Conservation (phyloP, 805 yeast genomes). For the Kodamaea fukazawae region DNA sequence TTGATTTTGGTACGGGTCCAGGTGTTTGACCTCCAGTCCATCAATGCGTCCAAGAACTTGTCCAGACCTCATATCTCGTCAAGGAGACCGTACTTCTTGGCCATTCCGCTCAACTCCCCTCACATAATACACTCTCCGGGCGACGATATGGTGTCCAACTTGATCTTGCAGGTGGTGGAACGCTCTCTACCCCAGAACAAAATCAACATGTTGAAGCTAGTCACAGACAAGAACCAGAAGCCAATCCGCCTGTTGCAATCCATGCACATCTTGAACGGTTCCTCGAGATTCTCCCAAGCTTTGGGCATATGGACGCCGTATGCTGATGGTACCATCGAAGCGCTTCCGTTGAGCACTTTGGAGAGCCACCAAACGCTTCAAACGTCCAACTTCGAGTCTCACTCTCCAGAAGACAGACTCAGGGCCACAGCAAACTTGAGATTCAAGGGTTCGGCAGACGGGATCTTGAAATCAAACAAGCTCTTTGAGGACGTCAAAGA, state of each 20-base stretch:
- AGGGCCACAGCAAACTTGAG: constrained; percentile 49
- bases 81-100: constrained; percentile 61
- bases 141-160: constrained; percentile 41
- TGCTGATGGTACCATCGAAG: constrained; percentile 65
- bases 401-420: constrained; percentile 19
- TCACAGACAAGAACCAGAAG: constrained; percentile 35
- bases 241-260: constrained; percentile 49
- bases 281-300: constrained; percentile 58
- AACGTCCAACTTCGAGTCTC: constrained; percentile 6
- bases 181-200: constrained; percentile 47
- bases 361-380: constrained; percentile 40
- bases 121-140: constrained; percentile 57
- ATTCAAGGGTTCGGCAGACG: constrained; percentile 57
- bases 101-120: constrained; percentile 66
- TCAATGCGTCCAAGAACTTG: constrained; percentile 13
- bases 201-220: constrained; percentile 37
- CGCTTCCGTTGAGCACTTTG: constrained; percentile 54
- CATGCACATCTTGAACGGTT: constrained; percentile 58
- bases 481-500: constrained; percentile 37
- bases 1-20: constrained; percentile 63
- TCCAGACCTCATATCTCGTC: constrained; percentile 46
- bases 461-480: constrained; percentile 30
- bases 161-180: constrained; percentile 62
- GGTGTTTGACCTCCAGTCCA: constrained; percentile 51
- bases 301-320: constrained; percentile 73